phyloP scores from a whole-genome alignment of 1,139 yeast species.

The Spathaspora sp. region DNA sequence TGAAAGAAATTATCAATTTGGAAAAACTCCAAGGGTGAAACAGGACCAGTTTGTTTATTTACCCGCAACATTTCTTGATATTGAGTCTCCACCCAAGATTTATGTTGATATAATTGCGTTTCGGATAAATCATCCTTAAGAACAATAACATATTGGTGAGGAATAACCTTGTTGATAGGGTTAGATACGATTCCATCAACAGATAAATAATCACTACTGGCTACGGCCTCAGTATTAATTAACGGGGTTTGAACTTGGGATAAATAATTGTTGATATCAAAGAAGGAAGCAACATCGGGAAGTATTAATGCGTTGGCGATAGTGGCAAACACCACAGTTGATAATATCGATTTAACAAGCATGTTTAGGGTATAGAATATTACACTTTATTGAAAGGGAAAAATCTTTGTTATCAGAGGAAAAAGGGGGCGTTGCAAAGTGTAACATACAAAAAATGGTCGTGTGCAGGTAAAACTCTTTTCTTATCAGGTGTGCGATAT shows the following conservation, averaged over 20 bases:
- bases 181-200: slow-evolving; percentile 1
- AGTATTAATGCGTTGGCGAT: background rate
- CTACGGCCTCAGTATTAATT: background rate
- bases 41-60: slow-evolving; percentile 16
- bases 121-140: slow-evolving; percentile 28
- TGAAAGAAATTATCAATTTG: slow-evolving; percentile 23
- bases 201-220: background rate
- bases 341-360: background rate
- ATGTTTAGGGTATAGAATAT: background rate
- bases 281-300: slow-evolving; percentile 2
- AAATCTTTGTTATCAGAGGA: too few species aligned
- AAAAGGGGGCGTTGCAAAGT: slow-evolving; percentile 57
- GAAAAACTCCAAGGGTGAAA: slow-evolving; percentile 37
- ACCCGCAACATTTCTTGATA: slow-evolving; percentile 9
- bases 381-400: background rate
- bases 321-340: slow-evolving; percentile 1
- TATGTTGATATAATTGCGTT: slow-evolving; percentile 52
- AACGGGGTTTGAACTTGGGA: background rate
- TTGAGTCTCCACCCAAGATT: slow-evolving; percentile 50
- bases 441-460: too few species aligned
- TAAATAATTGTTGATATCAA: slow-evolving; percentile 1
- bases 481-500: too few species aligned
- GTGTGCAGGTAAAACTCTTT: too few species aligned
- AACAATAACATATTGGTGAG: slow-evolving; percentile 48
- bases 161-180: slow-evolving; percentile 36